Base-by-base conservation (phyloP, 805 yeast species). In the Wickerhamomyces chaumierensis region DNA sequence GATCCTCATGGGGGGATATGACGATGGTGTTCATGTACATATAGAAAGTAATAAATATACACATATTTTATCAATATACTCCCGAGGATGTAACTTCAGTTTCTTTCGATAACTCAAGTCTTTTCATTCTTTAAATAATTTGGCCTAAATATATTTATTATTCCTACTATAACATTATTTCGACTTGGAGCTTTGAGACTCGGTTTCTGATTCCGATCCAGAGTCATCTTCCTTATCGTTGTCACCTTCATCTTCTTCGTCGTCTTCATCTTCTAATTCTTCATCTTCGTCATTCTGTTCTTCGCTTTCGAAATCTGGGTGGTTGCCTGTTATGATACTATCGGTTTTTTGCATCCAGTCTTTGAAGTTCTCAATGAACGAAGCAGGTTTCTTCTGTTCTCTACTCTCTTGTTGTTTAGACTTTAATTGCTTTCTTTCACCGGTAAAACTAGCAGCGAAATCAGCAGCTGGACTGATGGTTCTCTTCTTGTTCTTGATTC, bases 361-460 rank as follows among this genome's bases (percentile, higher is more conserved):
- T 35, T 53, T 57, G 36, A 60, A 51, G 34, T 48, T 53, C 17
- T 53, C 55, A 29, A 57, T 51, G 28, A 57, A 52, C 2, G 54
- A 51, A 14, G 53, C 53, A 0, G 57, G 42, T 23, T 46, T 46
- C 18, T 39, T 23, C 29, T 8, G 25, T 6, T 6, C 25, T 11
- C 25, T 21, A 11, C 23, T 45, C 37, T 33, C 37, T 23, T 36
- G 44, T 34, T 17, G 34, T 38, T 29, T 20, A 9, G 23, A 39
- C 38, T 31, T 39, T 41, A 2, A 36, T 56, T 25, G 29, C 50
- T 47, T 66, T 55, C 38, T 73, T 52, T 76, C 77, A 13, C 80
- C 84, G 31, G 75, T 71, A 61, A 78, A 81, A 40, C 75, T 81
- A 14, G 80, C 71, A 42, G 79, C 76, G 32, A 49, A 49, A 33